Base-by-base conservation (phyloP, 805 yeast genomes). In the Teunomyces stri region DNA sequence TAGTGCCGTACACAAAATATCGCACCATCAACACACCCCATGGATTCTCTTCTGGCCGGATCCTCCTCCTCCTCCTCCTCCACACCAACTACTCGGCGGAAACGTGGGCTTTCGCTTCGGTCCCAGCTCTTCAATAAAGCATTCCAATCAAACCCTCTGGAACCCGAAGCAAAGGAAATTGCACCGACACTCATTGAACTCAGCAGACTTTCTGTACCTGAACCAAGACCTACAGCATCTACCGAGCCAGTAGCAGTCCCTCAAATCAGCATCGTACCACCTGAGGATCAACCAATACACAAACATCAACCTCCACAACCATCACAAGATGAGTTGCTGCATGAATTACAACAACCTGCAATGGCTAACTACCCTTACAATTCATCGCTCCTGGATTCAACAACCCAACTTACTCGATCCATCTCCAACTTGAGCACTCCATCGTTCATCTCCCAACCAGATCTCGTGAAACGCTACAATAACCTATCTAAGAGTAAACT, bases 61-160 rank as follows among this genome's bases (percentile, higher is more conserved):
- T 37, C 40, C 9, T 37, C 40, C 28, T 30, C 30, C 33, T 34
- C 30, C 35, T 36, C 40, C 28, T 30, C 30, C 33, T 34, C 30
- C 33, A 52, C 58, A 22, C 60, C 60, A 9, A 61, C 50, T 20
- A 46, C 59, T 10, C 48, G 76, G 27, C 68, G 87, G 51, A 77
- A 75, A 51, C 65, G 91, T 55, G 90, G 90, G 0, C 80, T 82
- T 50, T 82, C 88, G 6, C 63, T 85, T 47, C 71, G 91, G 50
- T 73, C 87, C 0, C 89, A 85, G 65, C 69, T 85, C 42, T 76
- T 85, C 66, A 80, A 74, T 58, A 80, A 74, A 50, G 61, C 71
- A 40, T 12, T 46, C 57, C 21, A 56, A 44, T 36, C 53, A 13
- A 59, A 46, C 46, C 47, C 49, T 28, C 59, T 54, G 27, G 51